Conservation (phyloP, 2,329 filamentous ascomycete species). For the Microcyclosporella mali region DNA sequence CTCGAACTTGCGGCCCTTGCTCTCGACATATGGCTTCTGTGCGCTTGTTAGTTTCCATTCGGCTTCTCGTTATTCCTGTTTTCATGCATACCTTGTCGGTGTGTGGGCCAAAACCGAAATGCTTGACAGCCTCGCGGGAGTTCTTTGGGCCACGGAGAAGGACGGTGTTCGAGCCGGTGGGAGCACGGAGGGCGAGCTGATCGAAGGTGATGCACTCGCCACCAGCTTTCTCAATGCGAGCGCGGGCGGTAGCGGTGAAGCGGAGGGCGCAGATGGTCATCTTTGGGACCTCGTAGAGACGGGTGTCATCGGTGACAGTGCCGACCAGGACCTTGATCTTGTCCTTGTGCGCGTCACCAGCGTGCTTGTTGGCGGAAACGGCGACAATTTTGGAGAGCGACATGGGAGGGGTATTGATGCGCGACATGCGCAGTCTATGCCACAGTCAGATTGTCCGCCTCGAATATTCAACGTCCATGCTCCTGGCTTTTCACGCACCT, state of each 20-base stretch:
- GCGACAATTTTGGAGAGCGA: slow-evolving; percentile 85
- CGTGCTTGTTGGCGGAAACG: slow-evolving; percentile 47
- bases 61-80: neutral
- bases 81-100: slow-evolving; percentile 80
- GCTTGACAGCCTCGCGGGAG: slow-evolving; percentile 93
- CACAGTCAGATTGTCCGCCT: slow-evolving; percentile 5
- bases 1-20: slow-evolving; percentile 99
- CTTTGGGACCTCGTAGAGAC: slow-evolving; percentile 84
- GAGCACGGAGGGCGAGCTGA: slow-evolving; percentile 90
- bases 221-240: slow-evolving; percentile 86
- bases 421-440: slow-evolving; percentile 87
- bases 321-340: slow-evolving; percentile 91
- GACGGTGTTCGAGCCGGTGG: slow-evolving; percentile 94
- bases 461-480: slow-evolving; percentile 1
- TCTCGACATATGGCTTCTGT: slow-evolving; percentile 91
- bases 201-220: slow-evolving; percentile 94
- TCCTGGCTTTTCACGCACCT: slow-evolving; percentile 18
- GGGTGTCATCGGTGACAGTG: slow-evolving; percentile 97
- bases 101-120: slow-evolving; percentile 98
- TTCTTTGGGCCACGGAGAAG: slow-evolving; percentile 98
- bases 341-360: slow-evolving; percentile 54
- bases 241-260: slow-evolving; percentile 93
- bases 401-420: slow-evolving; percentile 80
- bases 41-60: slow-evolving; percentile 17
- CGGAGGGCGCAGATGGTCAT: slow-evolving; percentile 87